A percentile compares a stretch with the other conserved stretches of the same genome.
phyloP scores from a whole-genome alignment of 2,329 filamentous ascomycete genomes.

The Fonsecaea pugnacius region DNA sequence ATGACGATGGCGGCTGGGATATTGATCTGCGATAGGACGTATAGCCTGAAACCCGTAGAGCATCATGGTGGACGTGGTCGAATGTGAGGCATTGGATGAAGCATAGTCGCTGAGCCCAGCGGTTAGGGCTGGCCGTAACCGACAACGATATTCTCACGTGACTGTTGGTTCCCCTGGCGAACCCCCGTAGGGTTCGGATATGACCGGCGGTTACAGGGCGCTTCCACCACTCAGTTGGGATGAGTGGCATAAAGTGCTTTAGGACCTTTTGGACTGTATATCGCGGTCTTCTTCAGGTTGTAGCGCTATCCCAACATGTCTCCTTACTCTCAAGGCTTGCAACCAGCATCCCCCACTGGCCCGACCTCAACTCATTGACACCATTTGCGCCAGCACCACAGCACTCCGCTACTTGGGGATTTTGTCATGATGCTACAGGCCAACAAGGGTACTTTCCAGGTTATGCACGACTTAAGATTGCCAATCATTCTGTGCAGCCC shows the following conservation, averaged over 20 bases:
- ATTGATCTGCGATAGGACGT: slow-evolving; percentile 24
- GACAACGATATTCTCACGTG: slow-evolving; percentile 17
- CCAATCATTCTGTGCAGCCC: neutral
- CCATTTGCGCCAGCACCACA: neutral
- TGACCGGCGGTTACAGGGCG: slow-evolving; percentile 20
- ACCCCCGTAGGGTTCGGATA: slow-evolving; percentile 11
- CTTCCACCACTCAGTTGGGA: slow-evolving; percentile 15
- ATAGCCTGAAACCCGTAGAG: slow-evolving; percentile 30
- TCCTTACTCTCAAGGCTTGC: neutral
- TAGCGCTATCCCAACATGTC: neutral
- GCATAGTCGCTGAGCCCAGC: slow-evolving; percentile 23
- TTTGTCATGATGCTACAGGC: slow-evolving; percentile 17
- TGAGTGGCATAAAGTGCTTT: neutral
- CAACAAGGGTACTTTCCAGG: neutral
- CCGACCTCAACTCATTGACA: neutral
- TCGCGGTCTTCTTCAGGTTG: neutral
- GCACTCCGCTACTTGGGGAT: neutral
- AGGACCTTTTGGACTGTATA: neutral
- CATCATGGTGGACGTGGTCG: slow-evolving; percentile 24
- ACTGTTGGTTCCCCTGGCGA: neutral
- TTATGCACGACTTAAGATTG: slow-evolving; percentile 7
- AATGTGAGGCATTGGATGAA: slow-evolving; percentile 30
- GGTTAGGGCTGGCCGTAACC: slow-evolving; percentile 20
- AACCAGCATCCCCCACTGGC: neutral
- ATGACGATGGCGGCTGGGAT: slow-evolving; percentile 34